Conservation (phyloP, 352 stramenopile genomes). For the Phytophthora sp. region DNA sequence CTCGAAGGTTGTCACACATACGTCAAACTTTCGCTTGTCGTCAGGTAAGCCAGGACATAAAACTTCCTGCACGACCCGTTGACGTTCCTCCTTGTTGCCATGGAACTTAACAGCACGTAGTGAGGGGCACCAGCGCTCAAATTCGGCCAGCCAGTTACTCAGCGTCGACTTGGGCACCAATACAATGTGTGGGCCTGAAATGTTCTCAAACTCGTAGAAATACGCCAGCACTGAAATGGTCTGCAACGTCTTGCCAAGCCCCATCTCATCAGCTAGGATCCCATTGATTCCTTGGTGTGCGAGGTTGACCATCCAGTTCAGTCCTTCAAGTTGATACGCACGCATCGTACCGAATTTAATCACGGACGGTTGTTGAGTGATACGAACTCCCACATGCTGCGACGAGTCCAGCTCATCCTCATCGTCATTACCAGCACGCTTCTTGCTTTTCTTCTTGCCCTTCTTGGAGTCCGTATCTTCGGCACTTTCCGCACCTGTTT, state of each 20-base stretch:
- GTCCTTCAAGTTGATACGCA: constrained; percentile 98
- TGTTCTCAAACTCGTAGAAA: constrained; percentile 84
- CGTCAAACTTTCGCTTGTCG: constrained; percentile 94
- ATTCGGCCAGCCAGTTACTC: constrained; percentile 95
- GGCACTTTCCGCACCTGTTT: constrained; percentile 72
- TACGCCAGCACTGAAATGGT: constrained; percentile 90
- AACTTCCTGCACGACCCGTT: constrained; percentile 89
- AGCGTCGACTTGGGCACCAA: constrained; percentile 95
- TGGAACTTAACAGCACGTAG: constrained; percentile 95
- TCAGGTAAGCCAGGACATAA: constrained; percentile 87
- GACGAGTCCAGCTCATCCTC: constrained; percentile 78
- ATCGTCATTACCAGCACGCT: constrained; percentile 84
- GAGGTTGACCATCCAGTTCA: constrained; percentile 99
- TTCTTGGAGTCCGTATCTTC: constrained; percentile 48
- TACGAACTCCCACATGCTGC: constrained; percentile 85
- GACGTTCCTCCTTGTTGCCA: constrained; percentile 89
- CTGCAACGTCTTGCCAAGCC: constrained; percentile 98
- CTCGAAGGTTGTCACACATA: constrained; percentile 98
- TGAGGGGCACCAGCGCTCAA: constrained; percentile 91
- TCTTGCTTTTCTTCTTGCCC: constrained; percentile 76
- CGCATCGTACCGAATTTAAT: constrained; percentile 96
- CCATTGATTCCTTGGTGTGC: constrained; percentile 99
- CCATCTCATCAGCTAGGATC: constrained; percentile 98
- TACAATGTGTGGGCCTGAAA: constrained; percentile 92
- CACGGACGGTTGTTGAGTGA: constrained; percentile 91